These are phyloP conservation scores for Erysimum cheiri DNA, from an alignment of 441 rosid species.

Conservation along the genomic window DNA sequence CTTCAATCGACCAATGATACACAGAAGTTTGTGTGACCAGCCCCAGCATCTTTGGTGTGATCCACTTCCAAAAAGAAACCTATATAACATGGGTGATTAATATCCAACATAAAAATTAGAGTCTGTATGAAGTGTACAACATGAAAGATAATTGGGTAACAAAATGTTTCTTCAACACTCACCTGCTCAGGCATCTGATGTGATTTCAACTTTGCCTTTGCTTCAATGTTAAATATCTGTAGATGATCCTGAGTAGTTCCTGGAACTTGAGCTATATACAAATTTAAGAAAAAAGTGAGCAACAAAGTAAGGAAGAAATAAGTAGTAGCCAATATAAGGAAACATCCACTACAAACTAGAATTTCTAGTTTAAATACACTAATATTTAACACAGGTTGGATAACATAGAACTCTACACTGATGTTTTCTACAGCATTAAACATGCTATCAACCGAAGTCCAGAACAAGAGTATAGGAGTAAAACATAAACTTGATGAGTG, in stretches of 20 bases:
- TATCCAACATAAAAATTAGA: constrained; percentile 27
- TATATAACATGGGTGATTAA: constrained; percentile 42
- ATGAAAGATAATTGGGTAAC: constrained; percentile 13
- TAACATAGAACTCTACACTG: constrained; percentile 12
- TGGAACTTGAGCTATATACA: constrained; percentile 86
- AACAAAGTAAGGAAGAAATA: constrained; percentile 25
- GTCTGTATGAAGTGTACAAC: constrained; percentile 9
- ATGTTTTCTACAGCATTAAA: not conserved
- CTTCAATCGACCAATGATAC: constrained; percentile 99
- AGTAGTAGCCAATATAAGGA: constrained; percentile 20
- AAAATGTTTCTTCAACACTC: constrained; percentile 22
- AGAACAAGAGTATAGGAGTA: constrained; percentile 10
- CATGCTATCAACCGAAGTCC: constrained; percentile 14
- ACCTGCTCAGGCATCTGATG: constrained; percentile 99
- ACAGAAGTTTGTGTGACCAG: constrained; percentile 91
- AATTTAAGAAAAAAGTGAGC: constrained; percentile 32
- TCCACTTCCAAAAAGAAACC: constrained; percentile 99
- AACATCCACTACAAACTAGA: constrained; percentile 18
- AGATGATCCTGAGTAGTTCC: constrained; percentile 99
- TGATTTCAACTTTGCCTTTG: constrained; percentile 94
- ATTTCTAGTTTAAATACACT: constrained; percentile 7
- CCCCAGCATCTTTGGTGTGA: constrained; percentile 89
- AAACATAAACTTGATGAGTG: constrained; percentile 15
- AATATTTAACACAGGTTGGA: constrained; percentile 15
- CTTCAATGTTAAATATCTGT: constrained; percentile 97